Base-by-base conservation (phyloP, 2,329 filamentous ascomycete species). In the Sporothrix pallida region DNA sequence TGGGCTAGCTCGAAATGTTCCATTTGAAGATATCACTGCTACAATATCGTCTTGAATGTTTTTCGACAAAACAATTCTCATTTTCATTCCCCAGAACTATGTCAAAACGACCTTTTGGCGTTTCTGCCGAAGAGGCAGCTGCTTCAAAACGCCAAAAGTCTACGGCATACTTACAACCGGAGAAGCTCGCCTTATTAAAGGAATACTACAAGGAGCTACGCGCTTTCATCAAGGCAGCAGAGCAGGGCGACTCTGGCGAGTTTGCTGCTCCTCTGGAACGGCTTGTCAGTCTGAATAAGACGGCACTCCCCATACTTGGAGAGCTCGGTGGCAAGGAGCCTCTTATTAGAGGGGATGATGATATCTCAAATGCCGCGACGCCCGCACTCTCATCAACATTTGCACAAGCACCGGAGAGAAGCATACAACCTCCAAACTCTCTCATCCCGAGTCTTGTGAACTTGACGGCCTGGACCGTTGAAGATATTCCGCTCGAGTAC, bases 401-500 rank as follows among this genome's bases (percentile, higher is more conserved):
- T 12, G 15, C 42, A 67, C 42, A 23, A 26, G 23, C 42, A 13
- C 62, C 10, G n/a, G 62, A 44, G 26, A 13, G 1, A 12, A 7
- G 9, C 37, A 13, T 5, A 67, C 62, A 23, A 9, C 46, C 15
- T 46, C 42, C 26, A 13, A 9, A 10, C 6, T 31, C 52, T 15
- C 26, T 62, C 2, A 31, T 76, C 70, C 23, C 73, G 73, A 48
- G 77, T 48, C 17, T 76, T 2, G 50, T 54, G 20, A 79, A 50
- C 20, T 23, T 72, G 74, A 79, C 54, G 1, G 74, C 72, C 73
- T 91, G 86, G 87, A 85, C 80, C n/a, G 82, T 80, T 46, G 81
- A 84, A 73, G 85, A 87, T 50, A 86, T 90, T 54, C 81, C 85
- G 3, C 76, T 78, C 17, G 75, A 81, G 0, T 79, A 88, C 1